phyloP scores from a whole-genome alignment of 1,284 basidiomycete species.

The Somion occarium region DNA sequence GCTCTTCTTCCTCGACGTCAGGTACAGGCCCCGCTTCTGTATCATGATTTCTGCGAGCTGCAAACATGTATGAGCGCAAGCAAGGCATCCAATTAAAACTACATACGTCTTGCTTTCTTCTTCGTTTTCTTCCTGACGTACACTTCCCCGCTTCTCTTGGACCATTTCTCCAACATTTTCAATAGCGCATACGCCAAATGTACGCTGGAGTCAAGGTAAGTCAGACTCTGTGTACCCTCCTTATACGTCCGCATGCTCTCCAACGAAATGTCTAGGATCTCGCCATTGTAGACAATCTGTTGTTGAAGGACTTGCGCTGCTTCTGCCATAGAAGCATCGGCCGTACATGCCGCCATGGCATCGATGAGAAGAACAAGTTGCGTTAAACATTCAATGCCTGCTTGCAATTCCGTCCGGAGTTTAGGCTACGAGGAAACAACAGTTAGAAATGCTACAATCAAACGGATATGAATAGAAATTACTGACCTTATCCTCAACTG shows the following conservation, averaged over 20 bases:
- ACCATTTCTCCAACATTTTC: constrained; percentile 84
- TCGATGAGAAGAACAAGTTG: constrained; percentile 86
- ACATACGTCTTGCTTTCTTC: constrained; percentile 45
- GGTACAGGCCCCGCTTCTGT: constrained; percentile 49
- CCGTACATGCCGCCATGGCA: constrained; percentile 36
- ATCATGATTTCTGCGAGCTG: constrained; percentile 32
- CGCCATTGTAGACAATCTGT: constrained; percentile 90
- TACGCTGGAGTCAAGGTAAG: constrained; percentile 83
- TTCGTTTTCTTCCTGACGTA: constrained; percentile 53
- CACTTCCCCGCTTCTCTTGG: constrained; percentile 64
- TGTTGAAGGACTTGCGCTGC: constrained; percentile 79
- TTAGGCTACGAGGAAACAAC: constrained; percentile 67
- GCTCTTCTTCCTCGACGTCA: constrained; percentile 64
- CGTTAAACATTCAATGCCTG: constrained; percentile 89
- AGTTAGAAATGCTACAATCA: constrained; percentile 8
- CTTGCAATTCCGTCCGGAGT: constrained; percentile 89
- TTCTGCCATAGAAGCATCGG: constrained; percentile 61
- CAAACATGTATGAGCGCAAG: neutral
- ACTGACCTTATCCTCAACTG: constrained; percentile 83
- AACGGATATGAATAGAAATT: neutral
- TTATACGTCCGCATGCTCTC: constrained; percentile 75
- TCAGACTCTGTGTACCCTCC: constrained; percentile 61
- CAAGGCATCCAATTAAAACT: neutral
- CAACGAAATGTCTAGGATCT: constrained; percentile 83
- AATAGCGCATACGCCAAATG: constrained; percentile 79